Base-by-base conservation (phyloP, 2,329 filamentous ascomycete genomes). In the Ceratocystis lukuohia region DNA sequence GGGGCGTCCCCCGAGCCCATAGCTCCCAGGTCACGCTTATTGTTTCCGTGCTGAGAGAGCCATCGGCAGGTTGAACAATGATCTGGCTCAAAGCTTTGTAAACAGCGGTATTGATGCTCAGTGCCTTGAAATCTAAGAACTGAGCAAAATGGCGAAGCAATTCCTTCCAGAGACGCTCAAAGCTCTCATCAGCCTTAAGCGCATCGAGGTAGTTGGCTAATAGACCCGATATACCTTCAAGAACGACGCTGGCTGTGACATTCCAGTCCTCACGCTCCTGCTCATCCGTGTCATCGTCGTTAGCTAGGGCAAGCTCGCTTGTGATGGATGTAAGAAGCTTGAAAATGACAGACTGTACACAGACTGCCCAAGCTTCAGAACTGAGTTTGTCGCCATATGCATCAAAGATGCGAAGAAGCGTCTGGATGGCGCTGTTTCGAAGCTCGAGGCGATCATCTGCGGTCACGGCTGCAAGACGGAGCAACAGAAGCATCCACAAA, bases 391-490 rank as follows among this genome's bases (percentile, higher is more conserved):
- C 88, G 10, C 91, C 91, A 69, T 95, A 95, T 1, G 90, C 91
- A 73, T 96, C 91, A 69, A 97, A 91, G 22, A 97, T 96, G 59
- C 91, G 84, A 66, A 96, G 81, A 2, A 97, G 78, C 0, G 93
- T 96, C 74, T 96, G 93, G 25, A 96, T 89, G 0, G 92, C 91
- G 68, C 89, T 91, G 71, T 93, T 93, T 56, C 90, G 82, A 56
- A 94, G 79, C 72, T 96, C 91, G 2, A 88, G 77, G 61, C 88
- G 82, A 46, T 85, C 82, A 71, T 92, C 88, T 1, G 82, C 83
- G 1, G 89, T 88, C 6, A 92, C 84, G 0, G 83, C 81, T 0
- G 88, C 88, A 1, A 95, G 76, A 37, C 88, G 80, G 2, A 90
- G 76, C 2, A 95, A 77, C 3, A 94, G 77, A 3, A 91, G 79